These are phyloP conservation scores for Dunaliella primolecta DNA, from an alignment of 139 green algal species.

Conservation along the genomic window DNA sequence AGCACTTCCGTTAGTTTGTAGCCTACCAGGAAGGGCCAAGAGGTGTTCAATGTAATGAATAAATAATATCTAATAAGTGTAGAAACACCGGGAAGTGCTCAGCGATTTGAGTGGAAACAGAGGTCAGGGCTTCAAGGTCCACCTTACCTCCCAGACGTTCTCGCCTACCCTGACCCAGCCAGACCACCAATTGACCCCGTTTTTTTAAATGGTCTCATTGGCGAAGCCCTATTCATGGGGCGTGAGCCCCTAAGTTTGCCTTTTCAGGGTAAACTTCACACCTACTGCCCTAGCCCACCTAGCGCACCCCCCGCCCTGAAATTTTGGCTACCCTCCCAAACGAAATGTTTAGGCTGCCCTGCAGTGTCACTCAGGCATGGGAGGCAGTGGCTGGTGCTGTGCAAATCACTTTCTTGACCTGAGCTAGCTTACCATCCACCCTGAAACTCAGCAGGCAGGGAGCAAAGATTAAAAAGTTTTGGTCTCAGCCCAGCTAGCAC, in stretches of 20 bases:
- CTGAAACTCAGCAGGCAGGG: not conserved
- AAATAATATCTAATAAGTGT: too few relatives aligned
- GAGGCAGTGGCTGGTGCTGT: not conserved
- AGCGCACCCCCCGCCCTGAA: not conserved
- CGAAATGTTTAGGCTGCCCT: not conserved
- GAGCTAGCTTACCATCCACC: not conserved
- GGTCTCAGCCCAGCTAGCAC: not conserved
- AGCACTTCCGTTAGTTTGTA: too few relatives aligned
- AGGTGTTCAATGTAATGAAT: too few relatives aligned
- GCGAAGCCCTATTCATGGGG: not conserved
- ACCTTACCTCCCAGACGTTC: too few relatives aligned
- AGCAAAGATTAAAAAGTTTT: not conserved
- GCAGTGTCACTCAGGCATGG: not conserved
- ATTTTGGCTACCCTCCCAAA: not conserved
- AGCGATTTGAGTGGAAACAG: too few relatives aligned
- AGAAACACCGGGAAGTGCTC: too few relatives aligned
- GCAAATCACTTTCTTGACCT: not conserved
- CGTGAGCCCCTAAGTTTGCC: not conserved
- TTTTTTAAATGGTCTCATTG: too few relatives aligned
- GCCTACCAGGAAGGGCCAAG: too few relatives aligned
- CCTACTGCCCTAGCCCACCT: not conserved
- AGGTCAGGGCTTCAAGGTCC: too few relatives aligned
- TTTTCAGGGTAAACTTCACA: not conserved
- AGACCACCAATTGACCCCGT: too few relatives aligned
- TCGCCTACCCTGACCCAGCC: too few relatives aligned